phyloP scores from a whole-genome alignment of 306 rosid genomes.

The Cercis canadensis region DNA sequence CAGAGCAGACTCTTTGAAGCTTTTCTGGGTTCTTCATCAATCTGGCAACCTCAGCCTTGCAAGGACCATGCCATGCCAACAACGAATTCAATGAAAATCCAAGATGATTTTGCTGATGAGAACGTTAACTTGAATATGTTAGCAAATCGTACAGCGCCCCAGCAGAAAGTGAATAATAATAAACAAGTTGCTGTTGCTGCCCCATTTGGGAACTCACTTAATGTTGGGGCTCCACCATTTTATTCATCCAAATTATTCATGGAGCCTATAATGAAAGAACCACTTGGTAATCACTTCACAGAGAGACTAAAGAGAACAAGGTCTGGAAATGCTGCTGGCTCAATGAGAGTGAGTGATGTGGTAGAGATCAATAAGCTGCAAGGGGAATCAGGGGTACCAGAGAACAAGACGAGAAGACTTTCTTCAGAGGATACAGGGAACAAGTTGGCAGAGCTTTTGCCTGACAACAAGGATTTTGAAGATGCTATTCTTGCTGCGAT shows the following conservation, averaged over 20 bases:
- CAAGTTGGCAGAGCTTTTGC: conserved; percentile 57
- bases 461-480: conserved; percentile 82
- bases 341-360: conserved; percentile 48
- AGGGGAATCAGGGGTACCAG: conserved; percentile 47
- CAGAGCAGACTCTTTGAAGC: conserved; percentile 90
- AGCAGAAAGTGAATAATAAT: conserved; percentile 40
- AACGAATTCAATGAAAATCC: conserved; percentile 33
- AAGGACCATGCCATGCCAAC: conserved; percentile 62
- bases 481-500: conserved; percentile 87
- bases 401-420: conserved; percentile 71
- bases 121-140: conserved; percentile 58
- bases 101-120: conserved; percentile 74
- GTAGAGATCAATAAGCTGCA: conserved; percentile 41
- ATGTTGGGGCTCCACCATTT: conserved; percentile 83
- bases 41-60: conserved; percentile 99
- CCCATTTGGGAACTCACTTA: conserved; percentile 57
- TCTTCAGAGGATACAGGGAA: conserved; percentile 52
- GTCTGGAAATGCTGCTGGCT: conserved; percentile 72
- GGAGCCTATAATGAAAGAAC: conserved; percentile 39
- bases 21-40: conserved; percentile 91
- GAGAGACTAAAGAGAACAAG: conserved; percentile 91
- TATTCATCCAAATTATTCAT: conserved; percentile 58
- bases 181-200: conserved; percentile 14
- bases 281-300: conserved; percentile 48
- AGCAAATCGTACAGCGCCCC: conserved; percentile 34